A percentile compares a stretch with the other conserved stretches of the same genome.
These are phyloP conservation scores for Harrya chromipes DNA, from an alignment of 768 basidiomycete species.

Conservation along the genomic window DNA sequence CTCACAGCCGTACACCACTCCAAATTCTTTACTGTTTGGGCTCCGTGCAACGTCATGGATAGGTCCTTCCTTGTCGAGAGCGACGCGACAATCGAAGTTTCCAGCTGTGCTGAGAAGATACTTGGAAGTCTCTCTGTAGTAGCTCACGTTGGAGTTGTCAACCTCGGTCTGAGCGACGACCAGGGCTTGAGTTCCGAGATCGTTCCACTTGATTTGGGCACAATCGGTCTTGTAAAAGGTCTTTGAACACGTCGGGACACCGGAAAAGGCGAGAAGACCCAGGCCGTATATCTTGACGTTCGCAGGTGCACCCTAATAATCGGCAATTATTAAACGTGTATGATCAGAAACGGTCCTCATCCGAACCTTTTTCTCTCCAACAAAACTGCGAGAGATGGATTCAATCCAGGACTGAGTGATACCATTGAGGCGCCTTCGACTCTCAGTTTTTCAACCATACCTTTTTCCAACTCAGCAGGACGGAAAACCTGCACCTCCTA, in stretches of 20 bases:
- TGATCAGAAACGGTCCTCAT: not conserved
- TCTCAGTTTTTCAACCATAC: constrained; percentile 76
- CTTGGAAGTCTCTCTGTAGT: constrained; percentile 96
- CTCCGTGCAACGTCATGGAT: constrained; percentile 97
- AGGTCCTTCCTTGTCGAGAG: constrained; percentile 92
- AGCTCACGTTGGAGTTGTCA: constrained; percentile 94
- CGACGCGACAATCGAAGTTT: constrained; percentile 88
- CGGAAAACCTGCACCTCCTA: constrained; percentile 82
- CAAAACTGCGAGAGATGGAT: constrained; percentile 85
- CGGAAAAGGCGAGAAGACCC: constrained; percentile 58
- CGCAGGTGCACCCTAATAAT: constrained; percentile 77
- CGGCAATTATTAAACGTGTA: not conserved
- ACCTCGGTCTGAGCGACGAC: constrained; percentile 95
- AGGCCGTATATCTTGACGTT: constrained; percentile 83
- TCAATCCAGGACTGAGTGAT: constrained; percentile 77
- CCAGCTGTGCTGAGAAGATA: constrained; percentile 91
- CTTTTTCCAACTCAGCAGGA: constrained; percentile 76
- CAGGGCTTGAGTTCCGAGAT: constrained; percentile 86
- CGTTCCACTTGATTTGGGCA: constrained; percentile 94
- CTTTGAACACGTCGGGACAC: constrained; percentile 79
- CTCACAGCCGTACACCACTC: constrained; percentile 95
- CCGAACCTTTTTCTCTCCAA: constrained; percentile 87
- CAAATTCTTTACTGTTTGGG: constrained; percentile 95
- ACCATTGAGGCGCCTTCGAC: constrained; percentile 81
- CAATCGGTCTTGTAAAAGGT: constrained; percentile 96